A percentile compares a stretch with the other conserved stretches of the same genome.
Conservation (phyloP, 2,329 filamentous ascomycete species). For the Paraconiothyrium brasiliense region DNA sequence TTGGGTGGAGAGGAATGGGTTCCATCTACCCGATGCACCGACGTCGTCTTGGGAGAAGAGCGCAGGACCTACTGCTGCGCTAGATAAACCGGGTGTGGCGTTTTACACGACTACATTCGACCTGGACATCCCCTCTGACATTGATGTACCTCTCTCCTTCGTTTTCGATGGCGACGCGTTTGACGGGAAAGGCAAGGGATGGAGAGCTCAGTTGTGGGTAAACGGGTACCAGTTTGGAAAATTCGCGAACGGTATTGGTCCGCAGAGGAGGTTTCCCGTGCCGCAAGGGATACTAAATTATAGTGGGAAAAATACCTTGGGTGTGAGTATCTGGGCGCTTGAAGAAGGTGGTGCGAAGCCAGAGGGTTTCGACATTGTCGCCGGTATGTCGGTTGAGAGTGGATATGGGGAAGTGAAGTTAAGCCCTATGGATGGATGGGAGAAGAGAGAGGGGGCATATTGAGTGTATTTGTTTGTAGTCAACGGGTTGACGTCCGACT, state of each 20-base stretch:
- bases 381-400: constrained; percentile 55
- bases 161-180: constrained; percentile 59
- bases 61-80: constrained; percentile 52
- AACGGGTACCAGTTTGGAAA: constrained; percentile 79
- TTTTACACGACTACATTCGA: constrained; percentile 66
- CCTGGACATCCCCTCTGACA: constrained; percentile 63
- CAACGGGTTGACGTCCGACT: no score
- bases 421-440: constrained; percentile 29
- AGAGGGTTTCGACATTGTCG: constrained; percentile 60
- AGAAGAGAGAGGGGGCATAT: constrained; percentile 26
- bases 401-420: constrained; percentile 27
- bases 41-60: constrained; percentile 52
- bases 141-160: constrained; percentile 69
- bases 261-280: constrained; percentile 74
- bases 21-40: constrained; percentile 61
- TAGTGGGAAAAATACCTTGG: constrained; percentile 72
- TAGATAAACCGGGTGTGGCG: constrained; percentile 60
- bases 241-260: constrained; percentile 73
- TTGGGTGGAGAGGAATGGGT: constrained; percentile 69
- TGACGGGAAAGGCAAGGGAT: constrained; percentile 45
- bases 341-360: constrained; percentile 66
- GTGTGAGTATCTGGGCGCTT: constrained; percentile 72
- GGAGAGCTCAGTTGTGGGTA: constrained; percentile 72
- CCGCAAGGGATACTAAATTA: constrained; percentile 77
- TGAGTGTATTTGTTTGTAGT: not conserved